A percentile compares a stretch with the other conserved stretches of the same genome.
Evolutionary conservation across 129 eudicot genomes (phyloP).

Genomic region (Glebionis coronaria): DNA sequence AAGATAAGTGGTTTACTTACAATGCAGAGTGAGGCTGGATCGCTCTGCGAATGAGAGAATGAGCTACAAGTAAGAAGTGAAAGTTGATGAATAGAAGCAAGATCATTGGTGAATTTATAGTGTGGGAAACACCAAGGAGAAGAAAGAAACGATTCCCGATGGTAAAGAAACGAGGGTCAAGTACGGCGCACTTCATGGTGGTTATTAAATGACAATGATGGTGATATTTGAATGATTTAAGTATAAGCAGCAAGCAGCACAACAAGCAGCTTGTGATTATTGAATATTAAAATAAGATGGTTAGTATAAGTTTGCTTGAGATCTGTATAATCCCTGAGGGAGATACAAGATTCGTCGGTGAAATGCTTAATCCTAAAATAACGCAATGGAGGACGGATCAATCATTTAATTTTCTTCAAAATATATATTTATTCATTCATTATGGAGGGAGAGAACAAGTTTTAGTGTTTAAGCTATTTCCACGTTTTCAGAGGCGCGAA

Average conservation of each 20-base stretch:
- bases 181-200: conserved; percentile 76
- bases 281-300: not conserved
- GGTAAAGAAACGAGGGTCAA: conserved; percentile 37
- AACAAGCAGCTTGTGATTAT: too few relatives aligned
- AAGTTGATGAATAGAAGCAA: conserved; percentile 23
- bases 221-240: not conserved
- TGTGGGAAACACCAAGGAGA: conserved; percentile 26
- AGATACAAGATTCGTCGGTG: conserved; percentile 54
- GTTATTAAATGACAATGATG: conserved; percentile 15
- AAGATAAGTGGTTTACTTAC: conserved; percentile 17
- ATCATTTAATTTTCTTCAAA: conserved; percentile 27
- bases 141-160: conserved; percentile 32
- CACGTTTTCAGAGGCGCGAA: conserved; percentile 35
- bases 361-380: conserved; percentile 34
- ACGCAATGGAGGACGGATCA: conserved; percentile 77
- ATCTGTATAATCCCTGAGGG: conserved; percentile 32
- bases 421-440: not conserved
- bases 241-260: conserved; percentile 10
- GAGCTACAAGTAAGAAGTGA: conserved; percentile 15
- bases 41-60: conserved; percentile 1
- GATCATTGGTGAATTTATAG: conserved; percentile 31
- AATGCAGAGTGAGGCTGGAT: conserved; percentile 15
- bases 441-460: not conserved
- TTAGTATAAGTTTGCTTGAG: conserved; percentile 23
- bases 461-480: conserved; percentile 25